phyloP scores from a whole-genome alignment of 371 early-diverging fungal species.

The Mucor sp. region DNA sequence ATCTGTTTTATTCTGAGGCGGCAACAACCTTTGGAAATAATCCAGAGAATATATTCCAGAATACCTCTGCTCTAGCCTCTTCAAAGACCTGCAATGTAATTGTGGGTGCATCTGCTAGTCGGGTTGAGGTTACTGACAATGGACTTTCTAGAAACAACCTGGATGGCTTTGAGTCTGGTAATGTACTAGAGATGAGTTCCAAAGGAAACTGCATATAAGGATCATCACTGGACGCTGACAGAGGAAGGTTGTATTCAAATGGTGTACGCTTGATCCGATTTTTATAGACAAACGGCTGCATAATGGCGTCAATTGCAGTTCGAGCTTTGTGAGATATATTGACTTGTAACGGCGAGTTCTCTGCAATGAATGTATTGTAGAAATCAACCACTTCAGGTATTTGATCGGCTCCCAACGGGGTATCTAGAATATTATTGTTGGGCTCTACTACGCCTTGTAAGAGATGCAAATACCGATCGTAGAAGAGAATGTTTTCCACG shows the following conservation, averaged over 20 bases:
- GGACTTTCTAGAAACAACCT: background rate
- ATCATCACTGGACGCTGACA: background rate
- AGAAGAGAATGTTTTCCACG: conserved; percentile 41
- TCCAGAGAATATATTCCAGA: conserved; percentile 48
- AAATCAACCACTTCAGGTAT: conserved; percentile 26
- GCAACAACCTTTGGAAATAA: conserved; percentile 39
- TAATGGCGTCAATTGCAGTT: conserved; percentile 8
- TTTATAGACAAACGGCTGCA: background rate
- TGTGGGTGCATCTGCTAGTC: background rate
- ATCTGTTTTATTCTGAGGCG: background rate
- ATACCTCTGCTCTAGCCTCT: conserved; percentile 35
- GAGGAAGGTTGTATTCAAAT: background rate
- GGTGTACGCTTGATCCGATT: background rate
- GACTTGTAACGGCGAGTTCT: conserved; percentile 42
- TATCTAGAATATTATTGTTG: background rate
- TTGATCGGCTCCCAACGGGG: background rate
- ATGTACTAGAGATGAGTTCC: background rate
- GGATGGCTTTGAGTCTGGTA: background rate
- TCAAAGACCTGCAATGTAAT: conserved; percentile 31
- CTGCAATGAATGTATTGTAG: conserved; percentile 35
- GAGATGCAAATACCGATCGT: conserved; percentile 27
- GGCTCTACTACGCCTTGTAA: background rate
- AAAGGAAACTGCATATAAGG: background rate
- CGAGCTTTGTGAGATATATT: conserved; percentile 37
- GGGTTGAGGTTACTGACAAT: background rate